Evolutionary conservation across 2,329 filamentous ascomycete species (phyloP).

Genomic region (Dactylonectria macrodidyma): DNA sequence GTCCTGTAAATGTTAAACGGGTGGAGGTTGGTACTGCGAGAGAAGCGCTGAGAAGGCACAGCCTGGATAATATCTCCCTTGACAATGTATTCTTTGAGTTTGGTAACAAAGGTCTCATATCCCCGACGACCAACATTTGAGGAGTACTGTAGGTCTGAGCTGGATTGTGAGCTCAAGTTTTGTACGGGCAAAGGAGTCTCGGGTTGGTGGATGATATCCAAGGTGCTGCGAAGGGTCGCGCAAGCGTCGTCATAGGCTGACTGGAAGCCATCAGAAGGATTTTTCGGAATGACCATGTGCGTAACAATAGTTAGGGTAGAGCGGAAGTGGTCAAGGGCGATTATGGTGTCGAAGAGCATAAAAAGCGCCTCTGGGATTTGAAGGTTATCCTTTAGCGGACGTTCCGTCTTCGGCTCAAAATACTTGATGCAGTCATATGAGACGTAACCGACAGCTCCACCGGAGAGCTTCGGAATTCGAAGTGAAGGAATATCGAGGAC

Average conservation of each 20-base stretch:
- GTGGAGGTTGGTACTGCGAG: constrained; percentile 89
- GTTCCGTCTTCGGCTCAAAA: constrained; percentile 96
- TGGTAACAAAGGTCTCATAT: constrained; percentile 91
- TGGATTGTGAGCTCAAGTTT: constrained; percentile 68
- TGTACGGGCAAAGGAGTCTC: constrained; percentile 86
- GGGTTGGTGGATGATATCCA: constrained; percentile 80
- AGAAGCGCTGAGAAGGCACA: constrained; percentile 94
- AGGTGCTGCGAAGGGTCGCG: constrained; percentile 70
- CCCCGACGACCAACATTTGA: constrained; percentile 93
- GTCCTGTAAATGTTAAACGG: constrained; percentile 99
- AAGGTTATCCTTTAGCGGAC: constrained; percentile 89
- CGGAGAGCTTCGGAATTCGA: constrained; percentile 87
- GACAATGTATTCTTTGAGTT: constrained; percentile 90
- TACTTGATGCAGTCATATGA: constrained; percentile 98
- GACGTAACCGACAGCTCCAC: constrained; percentile 95
- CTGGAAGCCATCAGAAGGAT: constrained; percentile 65
- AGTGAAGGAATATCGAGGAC: constrained; percentile 89
- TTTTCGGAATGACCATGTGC: constrained; percentile 81
- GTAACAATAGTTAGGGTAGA: constrained; percentile 95
- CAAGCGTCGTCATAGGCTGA: constrained; percentile 69
- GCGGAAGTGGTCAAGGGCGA: constrained; percentile 96
- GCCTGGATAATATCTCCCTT: constrained; percentile 97
- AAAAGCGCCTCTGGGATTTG: constrained; percentile 94
- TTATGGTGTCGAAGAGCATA: constrained; percentile 95
- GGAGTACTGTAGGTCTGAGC: constrained; percentile 82